Conservation (phyloP, 2,329 filamentous ascomycete species). For the Aaosphaeria pasadenensis region DNA sequence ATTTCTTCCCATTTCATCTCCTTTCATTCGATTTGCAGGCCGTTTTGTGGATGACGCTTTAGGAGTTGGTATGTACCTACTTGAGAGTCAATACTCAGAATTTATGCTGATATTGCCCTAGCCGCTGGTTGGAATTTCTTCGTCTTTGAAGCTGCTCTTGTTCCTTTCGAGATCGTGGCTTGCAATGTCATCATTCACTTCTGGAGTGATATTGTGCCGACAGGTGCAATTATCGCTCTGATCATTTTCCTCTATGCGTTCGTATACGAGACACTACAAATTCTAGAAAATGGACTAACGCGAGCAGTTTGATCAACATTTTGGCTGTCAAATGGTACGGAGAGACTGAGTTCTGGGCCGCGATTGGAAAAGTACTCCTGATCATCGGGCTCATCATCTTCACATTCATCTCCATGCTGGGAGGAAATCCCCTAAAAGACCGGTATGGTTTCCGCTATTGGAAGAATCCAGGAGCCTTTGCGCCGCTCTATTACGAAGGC, state of each 20-base stretch:
- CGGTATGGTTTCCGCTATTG: slow-evolving; percentile 48
- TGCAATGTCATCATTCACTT: slow-evolving; percentile 41
- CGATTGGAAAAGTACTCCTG: slow-evolving; percentile 55
- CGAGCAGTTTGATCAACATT: slow-evolving; percentile 58
- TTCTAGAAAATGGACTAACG: slow-evolving; percentile 6
- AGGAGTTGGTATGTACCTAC: slow-evolving; percentile 48
- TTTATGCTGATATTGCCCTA: too few species aligned
- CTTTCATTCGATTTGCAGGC: slow-evolving; percentile 75
- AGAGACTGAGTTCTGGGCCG: slow-evolving; percentile 67
- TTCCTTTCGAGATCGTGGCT: slow-evolving; percentile 64
- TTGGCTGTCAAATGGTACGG: slow-evolving; percentile 54
- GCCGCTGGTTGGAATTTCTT: slow-evolving; percentile 74
- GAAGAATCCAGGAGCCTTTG: slow-evolving; percentile 66
- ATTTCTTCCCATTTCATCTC: slow-evolving; percentile 72
- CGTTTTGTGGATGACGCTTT: slow-evolving; percentile 74
- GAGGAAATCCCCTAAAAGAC: slow-evolving; percentile 67
- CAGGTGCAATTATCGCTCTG: slow-evolving; percentile 60
- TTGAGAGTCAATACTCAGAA: too few species aligned
- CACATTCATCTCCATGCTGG: slow-evolving; percentile 80
- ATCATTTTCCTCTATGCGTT: slow-evolving; percentile 58
- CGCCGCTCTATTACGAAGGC: slow-evolving; percentile 61
- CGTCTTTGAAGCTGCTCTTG: slow-evolving; percentile 64
- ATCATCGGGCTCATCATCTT: slow-evolving; percentile 47
- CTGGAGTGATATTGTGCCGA: slow-evolving; percentile 56
- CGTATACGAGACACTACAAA: slow-evolving; percentile 17